Evolutionary conservation across 768 basidiomycete genomes (phyloP), one percentile per base, ranked within the genome.

Genomic region (Nevesoporus exiguus): DNA sequence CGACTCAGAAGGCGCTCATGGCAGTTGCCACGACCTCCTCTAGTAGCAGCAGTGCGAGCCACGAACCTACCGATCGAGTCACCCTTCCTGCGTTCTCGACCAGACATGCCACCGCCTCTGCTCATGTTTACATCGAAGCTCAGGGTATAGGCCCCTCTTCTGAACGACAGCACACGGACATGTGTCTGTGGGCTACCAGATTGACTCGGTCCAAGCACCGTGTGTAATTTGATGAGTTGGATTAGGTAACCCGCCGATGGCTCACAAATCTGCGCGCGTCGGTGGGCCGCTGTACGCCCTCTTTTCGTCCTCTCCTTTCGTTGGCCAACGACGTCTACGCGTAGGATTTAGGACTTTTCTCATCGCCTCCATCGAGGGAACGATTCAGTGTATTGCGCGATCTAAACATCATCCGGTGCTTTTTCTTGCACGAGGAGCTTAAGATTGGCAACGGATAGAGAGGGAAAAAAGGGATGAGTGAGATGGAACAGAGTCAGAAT

Each of bases 401-500:
- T 47, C 48, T 15, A 5, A 11, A 14, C 9, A 21, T 22, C 37
- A 40, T 11, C n/a, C 7, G 6, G 7, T 30, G 37, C 4, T 27
- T 29, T 31, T 34, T 40, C 17, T 36, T 17, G n/a, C 21, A 50
- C 50, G 22, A 24, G 22, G 17, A 17, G 37, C 25, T 19, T 27
- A 24, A 48, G 36, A 49, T 25, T 44, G 9, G 14, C 6, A 33
- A 29, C 22, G 13, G 36, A 29, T 27, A 39, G 29, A 49, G 34
- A 15, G 19, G 7, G 15, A 36, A 45, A 3, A 7, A 52, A 19
- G 29, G 7, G 42, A 63, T 63, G 62, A 8, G 59, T 15, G 59
- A 54, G 10, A 13, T 47, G 19, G 62, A 63, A 36, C 56, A 61
- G 22, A 61, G 0, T n/a, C 33, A 15, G 44, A 67, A 66, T 39